phyloP scores from a whole-genome alignment of 2,329 filamentous ascomycete genomes.

The Microcera coccophila region DNA sequence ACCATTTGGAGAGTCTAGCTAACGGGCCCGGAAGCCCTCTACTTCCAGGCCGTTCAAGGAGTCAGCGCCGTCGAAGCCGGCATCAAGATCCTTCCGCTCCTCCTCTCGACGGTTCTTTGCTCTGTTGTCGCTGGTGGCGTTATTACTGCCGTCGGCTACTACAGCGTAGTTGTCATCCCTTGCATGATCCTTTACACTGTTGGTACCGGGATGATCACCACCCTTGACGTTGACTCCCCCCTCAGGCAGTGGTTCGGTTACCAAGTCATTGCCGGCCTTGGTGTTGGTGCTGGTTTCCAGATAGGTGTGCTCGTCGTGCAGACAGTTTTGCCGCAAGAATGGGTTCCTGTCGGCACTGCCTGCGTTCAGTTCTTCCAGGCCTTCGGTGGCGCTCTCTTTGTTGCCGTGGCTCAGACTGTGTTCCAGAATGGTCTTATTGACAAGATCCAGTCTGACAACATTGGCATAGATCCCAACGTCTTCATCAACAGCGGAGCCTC shows the following conservation, averaged over 20 bases:
- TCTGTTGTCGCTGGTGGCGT: conserved; percentile 43
- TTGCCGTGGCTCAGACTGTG: conserved; percentile 62
- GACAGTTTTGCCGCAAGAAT: conserved; percentile 45
- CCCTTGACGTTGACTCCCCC: conserved; percentile 45
- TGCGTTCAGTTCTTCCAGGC: conserved; percentile 59
- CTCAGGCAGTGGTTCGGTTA: conserved; percentile 54
- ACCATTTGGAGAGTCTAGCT: conserved; percentile 1
- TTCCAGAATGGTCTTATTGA: conserved; percentile 61
- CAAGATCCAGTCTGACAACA: conserved; percentile 43
- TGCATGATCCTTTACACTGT: conserved; percentile 41
- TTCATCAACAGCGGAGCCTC: conserved; percentile 54
- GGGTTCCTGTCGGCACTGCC: conserved; percentile 49
- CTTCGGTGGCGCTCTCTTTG: conserved; percentile 62
- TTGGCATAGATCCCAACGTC: conserved; percentile 43
- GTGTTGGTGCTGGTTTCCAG: conserved; percentile 48
- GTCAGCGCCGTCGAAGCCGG: conserved; percentile 51
- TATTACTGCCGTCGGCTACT: conserved; percentile 43
- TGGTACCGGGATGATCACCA: conserved; percentile 53
- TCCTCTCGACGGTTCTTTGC: conserved; percentile 48
- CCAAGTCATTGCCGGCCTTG: conserved; percentile 53
- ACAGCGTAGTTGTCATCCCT: conserved; percentile 38
- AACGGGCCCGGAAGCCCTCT: conserved; percentile 37
- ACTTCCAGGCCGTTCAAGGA: conserved; percentile 53
- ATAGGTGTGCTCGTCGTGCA: conserved; percentile 49
- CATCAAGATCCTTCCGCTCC: conserved; percentile 51